Conservation (phyloP, 768 basidiomycete species). For the Agaricus sinodeliciosus region DNA sequence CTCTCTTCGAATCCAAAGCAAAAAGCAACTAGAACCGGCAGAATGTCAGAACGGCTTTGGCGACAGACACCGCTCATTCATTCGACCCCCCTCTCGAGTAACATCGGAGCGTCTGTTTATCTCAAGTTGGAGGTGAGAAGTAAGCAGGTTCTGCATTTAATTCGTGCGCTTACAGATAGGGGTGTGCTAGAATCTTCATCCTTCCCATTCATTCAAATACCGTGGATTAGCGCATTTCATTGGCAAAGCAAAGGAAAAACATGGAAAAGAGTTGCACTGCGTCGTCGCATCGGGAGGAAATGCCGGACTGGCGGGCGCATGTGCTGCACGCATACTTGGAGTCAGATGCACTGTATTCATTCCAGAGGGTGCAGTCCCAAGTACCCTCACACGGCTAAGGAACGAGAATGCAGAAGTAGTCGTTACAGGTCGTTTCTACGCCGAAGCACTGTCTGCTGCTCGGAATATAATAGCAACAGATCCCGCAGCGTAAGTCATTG, state of each 20-base stretch:
- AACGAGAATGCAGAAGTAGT: constrained; percentile 51
- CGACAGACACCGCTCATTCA: constrained; percentile 59
- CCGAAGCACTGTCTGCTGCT: constrained; percentile 51
- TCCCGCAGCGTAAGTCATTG: constrained; percentile 42
- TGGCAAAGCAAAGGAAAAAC: constrained; percentile 38
- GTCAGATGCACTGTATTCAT: constrained; percentile 65
- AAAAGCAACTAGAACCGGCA: background rate
- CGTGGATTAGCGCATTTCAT: constrained; percentile 63
- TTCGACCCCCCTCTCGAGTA: constrained; percentile 51
- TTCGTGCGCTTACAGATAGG: background rate
- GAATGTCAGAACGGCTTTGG: constrained; percentile 33
- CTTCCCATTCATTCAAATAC: constrained; percentile 71
- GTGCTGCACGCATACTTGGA: constrained; percentile 46
- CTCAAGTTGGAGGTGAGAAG: constrained; percentile 64
- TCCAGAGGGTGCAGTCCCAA: constrained; percentile 43
- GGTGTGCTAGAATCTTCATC: constrained; percentile 55
- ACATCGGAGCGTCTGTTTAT: constrained; percentile 46
- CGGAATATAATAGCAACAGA: constrained; percentile 35
- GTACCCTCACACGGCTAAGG: constrained; percentile 43
- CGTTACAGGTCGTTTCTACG: constrained; percentile 51
- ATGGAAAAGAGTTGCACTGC: constrained; percentile 52
- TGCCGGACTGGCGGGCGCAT: constrained; percentile 68
- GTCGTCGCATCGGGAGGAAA: constrained; percentile 77
- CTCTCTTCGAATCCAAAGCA: background rate
- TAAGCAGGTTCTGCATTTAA: background rate